Base-by-base conservation (phyloP, 2,329 filamentous ascomycete genomes). In the Aspergillus aculeatinus region DNA sequence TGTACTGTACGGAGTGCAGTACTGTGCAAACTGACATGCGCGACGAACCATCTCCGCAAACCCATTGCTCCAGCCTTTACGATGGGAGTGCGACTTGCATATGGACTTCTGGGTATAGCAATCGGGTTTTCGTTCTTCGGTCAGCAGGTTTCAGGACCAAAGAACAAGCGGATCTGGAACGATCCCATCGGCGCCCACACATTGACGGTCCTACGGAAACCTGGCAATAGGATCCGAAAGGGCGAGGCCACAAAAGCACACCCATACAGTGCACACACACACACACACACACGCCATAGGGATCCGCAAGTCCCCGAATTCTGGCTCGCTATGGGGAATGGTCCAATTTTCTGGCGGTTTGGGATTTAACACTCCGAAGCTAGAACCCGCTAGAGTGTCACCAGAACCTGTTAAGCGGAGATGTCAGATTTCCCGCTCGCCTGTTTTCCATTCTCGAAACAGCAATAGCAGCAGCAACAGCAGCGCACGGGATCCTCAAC, bases 371-470 rank as follows among this genome's bases (percentile, higher is more conserved):
- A 48, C 60, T 51, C 55, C 55, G 56, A 65, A 64, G 65, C 70
- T 72, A 74, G 72, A 74, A 71, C 63, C 62, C 70, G 65, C 70
- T 72, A 73, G 71, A 72, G 61, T 59, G 58, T 61, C 63, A 59
- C 63, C 68, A 64, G 70, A 72, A 73, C 60, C 57, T 53, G 59
- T 60, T 60, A 58, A 51, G 58, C 69, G 67, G 69, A 63, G 67
- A 67, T 67, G 60, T 69, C 64, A 66, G 54, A 64, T 62, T 63
- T 63, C 25, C 39, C 59, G 54, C 63, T 57, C 48, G 42, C 55
- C 29, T 50, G 47, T 47, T 44, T 54, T 48, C n/a, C 39, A 31
- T 14, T 31, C 39, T 27, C 19, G 52, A 44, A 42, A 33, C 51
- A 35, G 33, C 33, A 35, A 12, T 16, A 35, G 33, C 33, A 35